Evolutionary conservation across 805 yeast genomes (phyloP), one percentile per base, ranked within the genome.

Genomic region (Lachancea kluyveri): DNA sequence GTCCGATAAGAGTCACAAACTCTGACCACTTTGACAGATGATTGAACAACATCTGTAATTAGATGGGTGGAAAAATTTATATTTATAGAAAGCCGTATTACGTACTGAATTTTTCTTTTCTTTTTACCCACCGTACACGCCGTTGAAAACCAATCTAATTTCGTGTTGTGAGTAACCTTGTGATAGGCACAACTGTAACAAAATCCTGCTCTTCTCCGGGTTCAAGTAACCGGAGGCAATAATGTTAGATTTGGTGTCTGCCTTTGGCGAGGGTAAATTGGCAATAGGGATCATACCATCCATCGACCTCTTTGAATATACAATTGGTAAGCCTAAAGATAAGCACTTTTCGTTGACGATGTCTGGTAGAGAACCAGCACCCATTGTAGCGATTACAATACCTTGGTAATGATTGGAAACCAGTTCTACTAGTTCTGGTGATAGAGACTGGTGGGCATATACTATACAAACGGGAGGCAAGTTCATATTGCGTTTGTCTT

Each of bases 201-300:
- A 50, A 16, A 77, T 64, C 44, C 83, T 64, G 25, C 76, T 62
- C 57, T 77, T 77, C 43, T 74, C 82, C 5, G 85, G 83, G 40
- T 74, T 77, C 40, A 77, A 52, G 41, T 74, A 75, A 4, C 85
- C 85, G 30, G 79, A 71, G 1, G 83, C 79, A 32, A 77, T 62
- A 10, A 70, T 65, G 41, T 67, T 70, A 32, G 53, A 59, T 5
- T 50, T 45, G 5, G 42, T 34, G 6, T 41, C 41, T 1, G 69
- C 64, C n/a, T 64, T 41, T 10, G 64, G 56, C 3, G 42, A 47
- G 27, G 67, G 69, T 25, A 57, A 46, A 29, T 59, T 59, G 4
- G 70, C 77, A 5, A 54, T 59, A 2, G 86, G 80, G 13, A 79
- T 79, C 74, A 74, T 73, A 8, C 86, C 86, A 49, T 77, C 83